These are phyloP conservation scores for Trypanosoma boissoni DNA, from an alignment of 208 protist species.

Conservation along the genomic window DNA sequence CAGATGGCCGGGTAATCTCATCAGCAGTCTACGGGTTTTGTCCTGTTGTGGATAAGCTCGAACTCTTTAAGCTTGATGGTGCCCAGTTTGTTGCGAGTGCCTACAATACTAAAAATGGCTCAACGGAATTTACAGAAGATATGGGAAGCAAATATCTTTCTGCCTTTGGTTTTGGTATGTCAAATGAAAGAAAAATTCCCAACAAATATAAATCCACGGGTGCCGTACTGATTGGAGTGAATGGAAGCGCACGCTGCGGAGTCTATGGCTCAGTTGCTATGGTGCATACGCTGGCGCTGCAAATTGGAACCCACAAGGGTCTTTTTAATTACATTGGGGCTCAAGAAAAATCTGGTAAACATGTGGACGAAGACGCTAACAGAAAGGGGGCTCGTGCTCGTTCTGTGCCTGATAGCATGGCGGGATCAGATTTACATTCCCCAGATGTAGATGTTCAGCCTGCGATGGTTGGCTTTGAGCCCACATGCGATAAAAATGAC, in stretches of 20 bases:
- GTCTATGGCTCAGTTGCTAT: constrained; percentile 38
- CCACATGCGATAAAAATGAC: constrained; percentile 61
- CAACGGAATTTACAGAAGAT: background rate
- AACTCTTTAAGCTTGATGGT: constrained; percentile 45
- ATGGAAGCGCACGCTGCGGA: constrained; percentile 35
- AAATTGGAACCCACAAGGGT: constrained; percentile 69
- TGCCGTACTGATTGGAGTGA: constrained; percentile 57
- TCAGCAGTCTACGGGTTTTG: constrained; percentile 67
- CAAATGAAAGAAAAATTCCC: constrained; percentile 35
- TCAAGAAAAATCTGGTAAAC: background rate
- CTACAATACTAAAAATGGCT: constrained; percentile 22
- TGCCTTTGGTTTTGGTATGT: constrained; percentile 78
- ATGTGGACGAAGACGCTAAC: background rate
- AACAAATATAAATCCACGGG: constrained; percentile 33
- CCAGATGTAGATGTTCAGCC: constrained; percentile 33
- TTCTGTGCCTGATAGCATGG: background rate
- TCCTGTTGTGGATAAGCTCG: constrained; percentile 62
- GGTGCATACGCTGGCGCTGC: constrained; percentile 59
- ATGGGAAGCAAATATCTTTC: constrained; percentile 49
- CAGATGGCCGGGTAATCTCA: background rate
- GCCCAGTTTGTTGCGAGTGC: constrained; percentile 35
- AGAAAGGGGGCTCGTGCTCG: background rate
- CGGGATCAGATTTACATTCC: too few relatives aligned
- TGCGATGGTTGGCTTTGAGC: constrained; percentile 66
- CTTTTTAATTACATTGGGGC: constrained; percentile 73